A percentile compares a stretch with the other conserved stretches of the same genome.
These are phyloP conservation scores for Caryopteris hybrid DNA, from an alignment of 305 asterid genomes.

Conservation along the genomic window DNA sequence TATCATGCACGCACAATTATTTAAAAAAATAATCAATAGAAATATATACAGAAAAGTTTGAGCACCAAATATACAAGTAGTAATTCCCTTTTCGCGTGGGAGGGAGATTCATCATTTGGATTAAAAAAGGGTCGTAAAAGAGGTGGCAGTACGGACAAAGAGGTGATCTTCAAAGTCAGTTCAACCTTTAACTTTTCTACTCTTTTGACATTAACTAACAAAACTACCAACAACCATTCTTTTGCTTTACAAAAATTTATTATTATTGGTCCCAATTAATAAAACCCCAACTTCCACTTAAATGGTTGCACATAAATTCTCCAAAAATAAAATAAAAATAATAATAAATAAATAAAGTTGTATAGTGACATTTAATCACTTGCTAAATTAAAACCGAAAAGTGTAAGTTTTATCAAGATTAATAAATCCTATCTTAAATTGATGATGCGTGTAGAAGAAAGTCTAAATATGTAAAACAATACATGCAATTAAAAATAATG, in stretches of 20 bases:
- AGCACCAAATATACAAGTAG: too few species aligned
- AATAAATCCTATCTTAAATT: not conserved
- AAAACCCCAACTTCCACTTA: not conserved
- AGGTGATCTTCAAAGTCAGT: not conserved
- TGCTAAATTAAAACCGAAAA: not conserved
- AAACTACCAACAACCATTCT: constrained; percentile 33
- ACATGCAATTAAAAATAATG: not conserved
- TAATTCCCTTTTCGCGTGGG: too few species aligned
- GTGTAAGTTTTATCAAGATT: not conserved
- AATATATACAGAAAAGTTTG: too few species aligned
- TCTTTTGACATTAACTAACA: constrained; percentile 25
- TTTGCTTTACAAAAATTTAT: not conserved
- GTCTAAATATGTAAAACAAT: not conserved
- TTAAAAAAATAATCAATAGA: too few species aligned
- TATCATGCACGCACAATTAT: too few species aligned
- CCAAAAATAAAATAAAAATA: too few species aligned
- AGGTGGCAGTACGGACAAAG: too few species aligned
- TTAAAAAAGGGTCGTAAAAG: too few species aligned
- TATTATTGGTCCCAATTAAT: not conserved
- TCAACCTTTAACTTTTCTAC: constrained; percentile 15
- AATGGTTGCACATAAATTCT: not conserved
- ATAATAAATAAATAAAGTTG: too few species aligned
- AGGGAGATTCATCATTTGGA: too few species aligned
- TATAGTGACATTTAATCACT: not conserved
- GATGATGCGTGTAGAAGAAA: not conserved